Evolutionary conservation across 2,329 filamentous ascomycete genomes (phyloP), one percentile per base, ranked within the genome.

Genomic region (Coleophoma cylindrospora): DNA sequence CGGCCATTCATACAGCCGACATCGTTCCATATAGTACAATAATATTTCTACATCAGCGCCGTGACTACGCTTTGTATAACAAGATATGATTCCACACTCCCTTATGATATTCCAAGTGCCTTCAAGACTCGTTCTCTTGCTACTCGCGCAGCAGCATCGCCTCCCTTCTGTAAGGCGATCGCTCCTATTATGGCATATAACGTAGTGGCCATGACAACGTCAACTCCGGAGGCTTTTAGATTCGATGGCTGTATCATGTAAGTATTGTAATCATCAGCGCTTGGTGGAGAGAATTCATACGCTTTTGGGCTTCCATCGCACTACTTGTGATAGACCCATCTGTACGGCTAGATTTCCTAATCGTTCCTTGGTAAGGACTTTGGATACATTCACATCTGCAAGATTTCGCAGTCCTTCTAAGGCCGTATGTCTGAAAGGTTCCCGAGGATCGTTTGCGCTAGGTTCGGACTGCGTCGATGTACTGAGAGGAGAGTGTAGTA

Each of bases 161-260:
- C 87, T 43, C 94, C 94, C 59, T 87, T 84, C 68, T 96, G 90
- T 63, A 99, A 73, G n/a, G 90, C 85, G 48, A 99, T 70, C 11
- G 94, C 94, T 19, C 94, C 94, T 41, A 97, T 73, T 49, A 99
- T 86, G 43, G 91, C 89, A 66, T 91, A 89, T 49, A 99, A 62
- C 3, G 89, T 82, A 54, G 90, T 84, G 45, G 86, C 81, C 49
- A 95, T 73, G 21, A 97, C 84, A 4, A 84, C 74, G 22, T 89
- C 80, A 27, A 87, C 69, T 57, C 94, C 94, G 0, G 90, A 96
- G 15, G 74, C 71, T 47, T 78, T 67, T 48, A 95, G 75, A 60
- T 91, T 84, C 54, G 84, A 74, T 19, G 83, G 79, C 79, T 84
- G 54, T 14, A 40, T 7, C 12, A 17, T 27, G 27, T 27, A 27